Conservation (phyloP, 2,329 filamentous ascomycete genomes). For the Cadophora sp. region DNA sequence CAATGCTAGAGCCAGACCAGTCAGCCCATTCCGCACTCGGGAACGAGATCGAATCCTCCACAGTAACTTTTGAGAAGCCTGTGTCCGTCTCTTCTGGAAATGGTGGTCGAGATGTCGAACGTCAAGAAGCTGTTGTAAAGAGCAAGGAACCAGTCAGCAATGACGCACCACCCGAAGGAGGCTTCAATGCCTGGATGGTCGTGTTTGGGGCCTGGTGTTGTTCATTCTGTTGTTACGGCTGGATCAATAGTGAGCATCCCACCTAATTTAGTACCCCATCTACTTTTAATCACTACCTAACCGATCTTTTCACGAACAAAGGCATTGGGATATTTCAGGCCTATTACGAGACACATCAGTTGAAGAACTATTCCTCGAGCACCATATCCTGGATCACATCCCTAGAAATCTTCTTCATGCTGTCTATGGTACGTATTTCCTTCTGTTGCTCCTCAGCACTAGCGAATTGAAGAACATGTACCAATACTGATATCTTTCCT, state of each 20-base stretch:
- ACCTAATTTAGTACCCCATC: too few species aligned
- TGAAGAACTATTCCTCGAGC: constrained; percentile 52
- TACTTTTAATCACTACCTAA: not conserved
- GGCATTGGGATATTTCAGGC: constrained; percentile 50
- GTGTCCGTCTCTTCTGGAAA: too few species aligned
- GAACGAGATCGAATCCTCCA: too few species aligned
- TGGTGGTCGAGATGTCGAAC: too few species aligned
- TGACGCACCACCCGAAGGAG: constrained; percentile 58
- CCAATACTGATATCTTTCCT: too few species aligned
- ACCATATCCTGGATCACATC: constrained; percentile 65
- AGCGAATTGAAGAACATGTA: too few species aligned
- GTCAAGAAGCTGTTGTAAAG: too few species aligned
- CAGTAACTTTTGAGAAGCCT: too few species aligned
- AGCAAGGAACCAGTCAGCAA: too few species aligned
- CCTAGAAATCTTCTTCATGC: constrained; percentile 56
- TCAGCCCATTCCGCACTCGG: too few species aligned
- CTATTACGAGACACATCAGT: constrained; percentile 59
- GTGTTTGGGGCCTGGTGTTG: constrained; percentile 54
- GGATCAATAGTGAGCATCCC: constrained; percentile 47
- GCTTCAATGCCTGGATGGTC: constrained; percentile 60
- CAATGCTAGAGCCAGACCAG: too few species aligned
- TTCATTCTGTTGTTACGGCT: constrained; percentile 54
- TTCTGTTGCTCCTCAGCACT: too few species aligned
- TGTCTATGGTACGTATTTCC: constrained; percentile 40
- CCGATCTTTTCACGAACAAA: not conserved